Conservation (phyloP, 345 rosid species). For the Iberis pinnata region DNA sequence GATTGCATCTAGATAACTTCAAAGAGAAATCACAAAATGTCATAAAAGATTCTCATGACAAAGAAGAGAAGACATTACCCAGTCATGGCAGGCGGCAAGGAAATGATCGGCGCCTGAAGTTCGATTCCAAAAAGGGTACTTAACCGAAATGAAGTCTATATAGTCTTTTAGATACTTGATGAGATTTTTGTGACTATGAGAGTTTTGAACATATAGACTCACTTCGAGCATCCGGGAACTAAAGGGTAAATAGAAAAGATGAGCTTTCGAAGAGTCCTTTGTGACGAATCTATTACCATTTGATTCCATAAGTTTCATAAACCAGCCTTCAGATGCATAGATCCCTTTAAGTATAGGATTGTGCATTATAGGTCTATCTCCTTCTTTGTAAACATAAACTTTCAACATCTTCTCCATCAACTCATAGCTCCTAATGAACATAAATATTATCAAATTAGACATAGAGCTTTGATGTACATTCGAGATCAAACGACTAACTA, state of each 20-base stretch:
- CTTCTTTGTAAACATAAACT: conserved; percentile 82
- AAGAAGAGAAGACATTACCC: conserved; percentile 46
- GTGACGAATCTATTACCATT: conserved; percentile 57
- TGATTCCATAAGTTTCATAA: conserved; percentile 70
- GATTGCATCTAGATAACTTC: neutral
- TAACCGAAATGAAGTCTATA: conserved; percentile 44
- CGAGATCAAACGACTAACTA: neutral
- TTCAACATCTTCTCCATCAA: conserved; percentile 78
- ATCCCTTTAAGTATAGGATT: conserved; percentile 64
- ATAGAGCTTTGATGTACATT: neutral
- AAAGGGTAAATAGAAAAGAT: conserved; percentile 83
- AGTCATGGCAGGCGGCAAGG: conserved; percentile 94
- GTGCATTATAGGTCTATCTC: conserved; percentile 66
- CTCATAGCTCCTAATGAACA: conserved; percentile 70
- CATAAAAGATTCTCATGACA: neutral
- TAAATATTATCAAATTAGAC: neutral
- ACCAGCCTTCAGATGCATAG: conserved; percentile 98
- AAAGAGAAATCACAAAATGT: neutral
- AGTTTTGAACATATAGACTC: conserved; percentile 56
- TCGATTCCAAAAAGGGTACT: conserved; percentile 83
- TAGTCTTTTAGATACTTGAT: conserved; percentile 51
- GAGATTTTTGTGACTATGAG: conserved; percentile 64
- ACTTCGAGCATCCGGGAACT: conserved; percentile 75
- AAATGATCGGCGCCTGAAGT: conserved; percentile 89
- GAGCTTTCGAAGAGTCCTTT: conserved; percentile 57